Evolutionary conservation across 768 basidiomycete species (phyloP).

Genomic region (Termitomyces heimii): DNA sequence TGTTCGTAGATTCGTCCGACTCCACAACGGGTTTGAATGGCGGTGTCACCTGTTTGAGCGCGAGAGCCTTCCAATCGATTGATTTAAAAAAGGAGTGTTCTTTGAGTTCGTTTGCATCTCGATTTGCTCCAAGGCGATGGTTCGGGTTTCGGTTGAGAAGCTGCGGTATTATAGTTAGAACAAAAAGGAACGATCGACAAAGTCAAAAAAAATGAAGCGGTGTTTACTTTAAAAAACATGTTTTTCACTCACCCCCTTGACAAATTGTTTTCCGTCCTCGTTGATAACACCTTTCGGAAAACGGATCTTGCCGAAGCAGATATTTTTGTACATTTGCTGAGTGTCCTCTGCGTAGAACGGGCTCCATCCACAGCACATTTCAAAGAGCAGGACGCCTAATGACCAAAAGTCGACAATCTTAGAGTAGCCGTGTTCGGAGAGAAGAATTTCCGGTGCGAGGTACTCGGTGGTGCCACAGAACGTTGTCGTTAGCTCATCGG

Average conservation of each 20-base stretch:
- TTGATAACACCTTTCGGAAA: conserved; percentile 96
- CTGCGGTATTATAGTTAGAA: conserved; percentile 32
- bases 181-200: neutral
- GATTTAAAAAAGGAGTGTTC: conserved; percentile 90
- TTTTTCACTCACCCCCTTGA: conserved; percentile 78
- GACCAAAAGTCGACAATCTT: conserved; percentile 99
- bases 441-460: conserved; percentile 96
- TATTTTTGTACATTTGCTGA: conserved; percentile 99
- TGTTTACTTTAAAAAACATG: neutral
- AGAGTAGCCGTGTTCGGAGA: conserved; percentile 97
- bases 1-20: conserved; percentile 95
- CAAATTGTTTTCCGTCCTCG: conserved; percentile 98
- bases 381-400: conserved; percentile 91
- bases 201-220: neutral
- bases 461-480: conserved; percentile 99
- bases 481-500: conserved; percentile 96
- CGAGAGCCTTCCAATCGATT: conserved; percentile 90
- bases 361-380: conserved; percentile 99
- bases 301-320: conserved; percentile 97
- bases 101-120: conserved; percentile 91
- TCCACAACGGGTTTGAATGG: conserved; percentile 98
- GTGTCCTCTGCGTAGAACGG: conserved; percentile 99
- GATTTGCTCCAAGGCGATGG: conserved; percentile 86
- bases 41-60: conserved; percentile 85
- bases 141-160: conserved; percentile 98